A percentile compares a stretch with the other conserved stretches of the same genome.
Conservation (phyloP, 2,329 filamentous ascomycete genomes). For the Trichoderma sp. region DNA sequence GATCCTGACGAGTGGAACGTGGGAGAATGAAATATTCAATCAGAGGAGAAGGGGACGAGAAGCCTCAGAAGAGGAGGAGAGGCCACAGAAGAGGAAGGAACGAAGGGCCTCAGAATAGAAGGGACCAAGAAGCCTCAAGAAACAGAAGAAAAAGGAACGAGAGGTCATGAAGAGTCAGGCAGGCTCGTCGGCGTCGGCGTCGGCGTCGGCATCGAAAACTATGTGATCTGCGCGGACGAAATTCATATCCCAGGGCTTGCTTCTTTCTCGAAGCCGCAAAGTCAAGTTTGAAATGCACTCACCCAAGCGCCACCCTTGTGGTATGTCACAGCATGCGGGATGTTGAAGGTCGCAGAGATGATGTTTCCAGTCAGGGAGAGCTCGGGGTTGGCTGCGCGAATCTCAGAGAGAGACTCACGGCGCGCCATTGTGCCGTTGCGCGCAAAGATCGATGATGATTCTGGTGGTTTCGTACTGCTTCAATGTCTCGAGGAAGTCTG, state of each 20-base stretch:
- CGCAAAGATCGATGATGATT: not conserved
- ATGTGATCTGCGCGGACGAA: not conserved
- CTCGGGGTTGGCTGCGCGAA: conserved; percentile 54
- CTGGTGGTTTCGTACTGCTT: not conserved
- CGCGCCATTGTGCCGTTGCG: conserved; percentile 38
- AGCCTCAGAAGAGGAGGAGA: not conserved
- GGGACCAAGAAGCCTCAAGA: not conserved
- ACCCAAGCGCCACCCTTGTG: conserved; percentile 60
- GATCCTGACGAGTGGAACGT: not conserved
- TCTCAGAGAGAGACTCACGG: conserved; percentile 53
- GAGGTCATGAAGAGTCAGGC: not conserved
- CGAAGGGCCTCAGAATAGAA: not conserved
- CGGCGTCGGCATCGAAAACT: not conserved
- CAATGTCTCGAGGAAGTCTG: conserved; percentile 6
- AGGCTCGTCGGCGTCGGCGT: not conserved
- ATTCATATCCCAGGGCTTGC: not conserved
- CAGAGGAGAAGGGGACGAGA: not conserved
- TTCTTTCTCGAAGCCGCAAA: not conserved
- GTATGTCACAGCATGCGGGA: conserved; percentile 58
- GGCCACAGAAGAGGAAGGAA: not conserved
- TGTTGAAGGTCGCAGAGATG: conserved; percentile 63
- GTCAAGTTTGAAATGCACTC: conserved; percentile 28
- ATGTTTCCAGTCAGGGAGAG: conserved; percentile 61
- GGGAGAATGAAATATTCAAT: not conserved
- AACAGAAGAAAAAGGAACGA: not conserved